A percentile compares a stretch with the other conserved stretches of the same genome.
phyloP scores from a whole-genome alignment of 2,329 filamentous ascomycete genomes.

The Periconia macrospinosa region DNA sequence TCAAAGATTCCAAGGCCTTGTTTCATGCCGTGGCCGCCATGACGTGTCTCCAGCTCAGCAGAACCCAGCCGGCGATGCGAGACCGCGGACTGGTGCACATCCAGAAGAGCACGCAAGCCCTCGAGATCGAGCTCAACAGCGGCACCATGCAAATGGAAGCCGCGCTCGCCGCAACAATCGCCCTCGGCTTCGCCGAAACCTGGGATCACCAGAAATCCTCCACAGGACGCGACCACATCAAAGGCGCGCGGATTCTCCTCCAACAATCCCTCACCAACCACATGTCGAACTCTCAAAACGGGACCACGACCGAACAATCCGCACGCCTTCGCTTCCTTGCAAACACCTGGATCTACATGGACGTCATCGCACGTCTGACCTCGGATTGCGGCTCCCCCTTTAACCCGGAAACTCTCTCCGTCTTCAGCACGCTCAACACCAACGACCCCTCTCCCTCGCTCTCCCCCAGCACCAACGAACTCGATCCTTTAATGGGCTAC shows the following conservation, averaged over 20 bases:
- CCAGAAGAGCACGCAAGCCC: slow-evolving; percentile 59
- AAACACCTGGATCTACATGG: slow-evolving; percentile 72
- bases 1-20: slow-evolving; percentile 62
- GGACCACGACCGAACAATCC: slow-evolving; percentile 32
- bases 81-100: slow-evolving; percentile 67
- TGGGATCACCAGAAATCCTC: slow-evolving; percentile 66
- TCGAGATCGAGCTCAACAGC: slow-evolving; percentile 56
- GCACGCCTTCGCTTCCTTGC: slow-evolving; percentile 64
- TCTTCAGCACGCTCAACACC: not conserved
- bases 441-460: no score
- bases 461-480: slow-evolving; percentile 38
- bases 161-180: slow-evolving; percentile 66
- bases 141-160: slow-evolving; percentile 62
- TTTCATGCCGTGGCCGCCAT: slow-evolving; percentile 68
- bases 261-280: slow-evolving; percentile 57
- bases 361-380: slow-evolving; percentile 69
- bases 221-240: slow-evolving; percentile 67
- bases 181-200: slow-evolving; percentile 67
- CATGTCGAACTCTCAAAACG: slow-evolving; percentile 22
- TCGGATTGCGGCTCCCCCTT: slow-evolving; percentile 58
- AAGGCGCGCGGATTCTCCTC: slow-evolving; percentile 64
- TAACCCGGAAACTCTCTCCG: slow-evolving; percentile 44
- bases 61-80: slow-evolving; percentile 57
- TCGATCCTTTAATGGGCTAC: slow-evolving; percentile 71
- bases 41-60: slow-evolving; percentile 66